These are phyloP conservation scores for Agaricus blazei DNA, from an alignment of 768 basidiomycete genomes.

Conservation along the genomic window DNA sequence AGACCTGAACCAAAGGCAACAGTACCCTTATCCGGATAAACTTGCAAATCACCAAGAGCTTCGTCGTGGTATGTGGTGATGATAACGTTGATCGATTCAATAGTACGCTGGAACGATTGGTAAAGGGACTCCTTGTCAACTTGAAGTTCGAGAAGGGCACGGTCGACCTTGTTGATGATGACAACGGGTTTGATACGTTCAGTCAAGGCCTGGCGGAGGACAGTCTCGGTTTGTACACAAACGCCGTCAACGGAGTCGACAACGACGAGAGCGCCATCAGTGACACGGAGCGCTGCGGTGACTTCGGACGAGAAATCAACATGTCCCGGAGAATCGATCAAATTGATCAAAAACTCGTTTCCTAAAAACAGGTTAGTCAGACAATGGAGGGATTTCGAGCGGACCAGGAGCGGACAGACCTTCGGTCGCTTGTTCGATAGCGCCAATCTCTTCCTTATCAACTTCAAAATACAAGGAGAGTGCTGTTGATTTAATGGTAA, in stretches of 20 bases:
- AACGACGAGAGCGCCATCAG: constrained; percentile 98
- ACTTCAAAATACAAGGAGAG: constrained; percentile 99
- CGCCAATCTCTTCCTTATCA: constrained; percentile 76
- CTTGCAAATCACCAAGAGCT: constrained; percentile 96
- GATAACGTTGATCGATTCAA: constrained; percentile 98
- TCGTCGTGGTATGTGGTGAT: constrained; percentile 94
- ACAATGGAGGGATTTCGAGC: neutral
- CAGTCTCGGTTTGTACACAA: constrained; percentile 99
- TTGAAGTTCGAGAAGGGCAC: constrained; percentile 97
- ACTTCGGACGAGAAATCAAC: constrained; percentile 99
- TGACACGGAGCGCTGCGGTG: constrained; percentile 98
- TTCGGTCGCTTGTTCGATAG: constrained; percentile 92
- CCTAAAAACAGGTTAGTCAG: constrained; percentile 36
- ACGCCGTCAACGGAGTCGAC: constrained; percentile 99
- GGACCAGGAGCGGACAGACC: too few species aligned
- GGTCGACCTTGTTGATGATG: constrained; percentile 99
- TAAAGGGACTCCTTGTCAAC: constrained; percentile 95
- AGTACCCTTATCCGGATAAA: constrained; percentile 97
- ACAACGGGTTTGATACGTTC: constrained; percentile 99
- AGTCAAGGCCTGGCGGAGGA: constrained; percentile 91
- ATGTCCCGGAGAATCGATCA: constrained; percentile 99
- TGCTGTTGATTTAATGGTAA: constrained; percentile 99
- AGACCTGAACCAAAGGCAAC: constrained; percentile 99
- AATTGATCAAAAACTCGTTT: constrained; percentile 97
- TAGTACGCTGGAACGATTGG: constrained; percentile 96